phyloP scores from a whole-genome alignment of 78 protist species.

The Blattamonas nauphoetae region DNA sequence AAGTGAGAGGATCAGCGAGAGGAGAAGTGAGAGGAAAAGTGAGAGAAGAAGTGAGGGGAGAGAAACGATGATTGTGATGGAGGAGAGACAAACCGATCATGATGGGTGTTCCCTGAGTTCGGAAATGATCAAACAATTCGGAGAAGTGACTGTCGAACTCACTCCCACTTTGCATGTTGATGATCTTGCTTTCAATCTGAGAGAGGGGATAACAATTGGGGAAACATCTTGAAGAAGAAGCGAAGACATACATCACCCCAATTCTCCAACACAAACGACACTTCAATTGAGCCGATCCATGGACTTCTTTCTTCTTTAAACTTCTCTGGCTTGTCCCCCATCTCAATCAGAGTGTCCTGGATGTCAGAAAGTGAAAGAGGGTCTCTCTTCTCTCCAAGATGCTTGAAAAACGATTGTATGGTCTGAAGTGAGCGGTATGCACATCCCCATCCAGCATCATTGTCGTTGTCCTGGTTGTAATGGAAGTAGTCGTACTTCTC shows the following conservation, averaged over 20 bases:
- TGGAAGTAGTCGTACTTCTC: constrained; percentile 60
- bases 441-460: constrained; percentile 72
- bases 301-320: constrained; percentile 40
- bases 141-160: neutral
- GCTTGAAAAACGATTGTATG: constrained; percentile 45
- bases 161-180: neutral
- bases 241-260: constrained; percentile 29
- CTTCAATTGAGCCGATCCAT: constrained; percentile 75
- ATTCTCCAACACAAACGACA: constrained; percentile 28
- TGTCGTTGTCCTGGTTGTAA: constrained; percentile 32
- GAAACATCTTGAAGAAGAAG: neutral
- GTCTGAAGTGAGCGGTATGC: constrained; percentile 75
- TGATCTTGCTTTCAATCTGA: neutral
- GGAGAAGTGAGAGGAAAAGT: neutral
- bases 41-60: neutral
- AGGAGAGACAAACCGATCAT: constrained; percentile 49
- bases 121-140: constrained; percentile 53
- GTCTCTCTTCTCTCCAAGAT: constrained; percentile 32
- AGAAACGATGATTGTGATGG: neutral
- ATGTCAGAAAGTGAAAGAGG: constrained; percentile 30
- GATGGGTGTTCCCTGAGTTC: constrained; percentile 51
- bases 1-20: neutral
- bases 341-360: constrained; percentile 44
- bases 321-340: constrained; percentile 35
- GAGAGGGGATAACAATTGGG: neutral